These are phyloP conservation scores for Monilinia vaccinii-corymbosi DNA, from an alignment of 2,329 filamentous ascomycete species.

Conservation along the genomic window DNA sequence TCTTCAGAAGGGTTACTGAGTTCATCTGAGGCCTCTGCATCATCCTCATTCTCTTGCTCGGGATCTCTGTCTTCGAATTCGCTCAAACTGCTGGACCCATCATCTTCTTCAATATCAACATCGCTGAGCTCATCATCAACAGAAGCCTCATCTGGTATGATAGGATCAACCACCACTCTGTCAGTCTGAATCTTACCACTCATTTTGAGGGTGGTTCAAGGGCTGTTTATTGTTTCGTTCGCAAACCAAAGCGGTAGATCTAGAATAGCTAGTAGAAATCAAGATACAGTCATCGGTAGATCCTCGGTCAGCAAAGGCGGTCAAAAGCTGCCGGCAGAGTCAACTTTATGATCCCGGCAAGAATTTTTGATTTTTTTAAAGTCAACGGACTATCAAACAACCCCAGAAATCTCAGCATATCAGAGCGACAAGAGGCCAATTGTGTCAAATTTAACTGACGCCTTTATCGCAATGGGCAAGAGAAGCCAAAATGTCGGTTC, in stretches of 20 bases:
- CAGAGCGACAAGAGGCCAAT: background rate
- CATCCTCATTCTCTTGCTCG: conserved; percentile 49
- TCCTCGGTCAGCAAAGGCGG: background rate
- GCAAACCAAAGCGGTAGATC: background rate
- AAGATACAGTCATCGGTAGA: background rate
- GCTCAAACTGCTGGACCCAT: conserved; percentile 82
- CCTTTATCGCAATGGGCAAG: conserved; percentile 25
- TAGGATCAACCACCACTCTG: conserved; percentile 22
- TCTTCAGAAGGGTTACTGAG: conserved; percentile 40
- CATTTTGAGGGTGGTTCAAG: conserved; percentile 20
- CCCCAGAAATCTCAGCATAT: background rate
- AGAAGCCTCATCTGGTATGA: conserved; percentile 21
- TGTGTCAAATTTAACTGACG: background rate
- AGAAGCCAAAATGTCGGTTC: conserved; percentile 22
- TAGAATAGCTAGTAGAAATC: background rate
- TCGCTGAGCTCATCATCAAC: conserved; percentile 27
- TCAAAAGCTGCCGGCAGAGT: background rate
- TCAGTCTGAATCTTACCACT: conserved; percentile 24
- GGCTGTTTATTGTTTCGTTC: background rate
- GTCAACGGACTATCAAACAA: no score
- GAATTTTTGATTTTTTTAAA: background rate
- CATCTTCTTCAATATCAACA: conserved; percentile 47
- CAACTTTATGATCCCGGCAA: background rate
- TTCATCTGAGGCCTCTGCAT: conserved; percentile 35
- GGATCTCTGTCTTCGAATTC: conserved; percentile 74